Conservation (phyloP, 441 rosid species). For the Bocquillonia castaneifolia region DNA sequence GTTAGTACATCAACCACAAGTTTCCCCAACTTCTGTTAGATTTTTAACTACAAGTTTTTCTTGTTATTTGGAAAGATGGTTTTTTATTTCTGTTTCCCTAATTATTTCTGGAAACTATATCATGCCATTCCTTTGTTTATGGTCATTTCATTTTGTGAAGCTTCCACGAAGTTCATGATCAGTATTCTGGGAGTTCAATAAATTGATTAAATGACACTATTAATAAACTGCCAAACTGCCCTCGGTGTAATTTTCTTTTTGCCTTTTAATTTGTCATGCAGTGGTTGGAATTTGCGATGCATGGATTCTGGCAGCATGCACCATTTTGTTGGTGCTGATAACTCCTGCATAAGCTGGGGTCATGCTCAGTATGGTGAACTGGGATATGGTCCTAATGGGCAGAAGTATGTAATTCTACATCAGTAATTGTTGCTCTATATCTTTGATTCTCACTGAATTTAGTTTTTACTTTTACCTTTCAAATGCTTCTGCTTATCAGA, state of each 20-base stretch:
- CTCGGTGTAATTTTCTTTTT: not conserved
- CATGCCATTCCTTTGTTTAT: not conserved
- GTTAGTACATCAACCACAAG: not conserved
- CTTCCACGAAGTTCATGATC: not conserved
- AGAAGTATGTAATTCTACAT: constrained; percentile 47
- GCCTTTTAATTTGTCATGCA: constrained; percentile 21
- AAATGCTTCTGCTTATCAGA: constrained; percentile 39
- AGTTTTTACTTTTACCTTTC: constrained; percentile 3
- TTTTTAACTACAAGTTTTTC: no score
- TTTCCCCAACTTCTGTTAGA: not conserved
- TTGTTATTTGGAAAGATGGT: not conserved
- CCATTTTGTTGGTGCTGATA: constrained; percentile 95
- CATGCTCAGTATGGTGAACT: constrained; percentile 86
- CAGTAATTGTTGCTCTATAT: constrained; percentile 5
- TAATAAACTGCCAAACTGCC: not conserved
- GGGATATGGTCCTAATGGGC: constrained; percentile 92
- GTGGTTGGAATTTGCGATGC: constrained; percentile 97
- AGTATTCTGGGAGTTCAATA: not conserved
- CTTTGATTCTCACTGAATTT: not conserved
- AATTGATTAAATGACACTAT: not conserved
- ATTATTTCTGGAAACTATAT: not conserved
- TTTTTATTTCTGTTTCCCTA: not conserved
- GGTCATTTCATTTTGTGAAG: not conserved
- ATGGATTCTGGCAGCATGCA: constrained; percentile 98
- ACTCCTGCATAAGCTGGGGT: constrained; percentile 98